These are phyloP conservation scores for Oryza australiensis DNA, from an alignment of 176 grass and related monocot species.

Conservation along the genomic window DNA sequence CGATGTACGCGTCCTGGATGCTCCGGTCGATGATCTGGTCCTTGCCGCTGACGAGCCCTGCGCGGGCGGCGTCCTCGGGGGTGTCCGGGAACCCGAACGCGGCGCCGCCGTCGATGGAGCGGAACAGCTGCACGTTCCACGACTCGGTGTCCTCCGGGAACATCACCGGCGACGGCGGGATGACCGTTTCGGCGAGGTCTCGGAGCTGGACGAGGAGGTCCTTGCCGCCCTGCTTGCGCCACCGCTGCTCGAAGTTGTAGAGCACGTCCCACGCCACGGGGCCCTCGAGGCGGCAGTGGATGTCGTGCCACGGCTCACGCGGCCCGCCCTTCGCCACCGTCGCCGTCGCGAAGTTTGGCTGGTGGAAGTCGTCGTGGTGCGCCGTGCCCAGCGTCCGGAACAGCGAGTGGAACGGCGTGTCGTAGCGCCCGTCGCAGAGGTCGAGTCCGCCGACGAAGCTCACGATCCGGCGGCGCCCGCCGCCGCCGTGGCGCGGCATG, in stretches of 20 bases:
- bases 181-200: constrained; percentile 45
- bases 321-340: constrained; percentile 52
- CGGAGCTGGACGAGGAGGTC: constrained; percentile 59
- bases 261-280: constrained; percentile 82
- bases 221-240: constrained; percentile 66
- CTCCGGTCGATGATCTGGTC: constrained; percentile 82
- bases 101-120: constrained; percentile 81
- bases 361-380: constrained; percentile 70
- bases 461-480: constrained; percentile 17
- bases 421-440: constrained; percentile 66
- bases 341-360: constrained; percentile 60
- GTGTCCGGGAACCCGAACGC: constrained; percentile 73
- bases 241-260: constrained; percentile 92
- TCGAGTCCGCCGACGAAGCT: constrained; percentile 71
- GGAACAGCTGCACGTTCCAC: constrained; percentile 89
- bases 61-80: constrained; percentile 58
- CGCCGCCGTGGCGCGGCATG: constrained; percentile 30
- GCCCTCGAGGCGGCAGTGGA: constrained; percentile 64
- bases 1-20: constrained; percentile 85
- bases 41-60: constrained; percentile 75
- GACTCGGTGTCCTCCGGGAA: constrained; percentile 52
- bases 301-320: constrained; percentile 75
- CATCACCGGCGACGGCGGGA: constrained; percentile 53
- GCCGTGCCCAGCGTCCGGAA: constrained; percentile 48
- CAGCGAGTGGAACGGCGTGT: constrained; percentile 53